These are phyloP conservation scores for Arctium minus DNA, from an alignment of 129 eudicot genomes.

Conservation along the genomic window DNA sequence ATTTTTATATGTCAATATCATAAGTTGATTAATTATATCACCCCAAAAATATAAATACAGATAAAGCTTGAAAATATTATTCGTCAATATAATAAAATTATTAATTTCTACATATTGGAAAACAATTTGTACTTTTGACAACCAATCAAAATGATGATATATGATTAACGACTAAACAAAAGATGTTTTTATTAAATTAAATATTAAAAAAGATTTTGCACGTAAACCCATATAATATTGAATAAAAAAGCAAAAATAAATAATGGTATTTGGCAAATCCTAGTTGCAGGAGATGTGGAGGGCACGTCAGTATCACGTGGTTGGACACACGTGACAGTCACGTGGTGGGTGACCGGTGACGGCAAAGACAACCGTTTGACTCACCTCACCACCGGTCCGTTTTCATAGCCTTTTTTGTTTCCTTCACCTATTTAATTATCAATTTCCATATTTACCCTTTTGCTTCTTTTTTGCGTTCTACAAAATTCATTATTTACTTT, in stretches of 20 bases:
- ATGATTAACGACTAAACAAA: neutral
- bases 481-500: neutral
- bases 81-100: too few relatives aligned
- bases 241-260: neutral
- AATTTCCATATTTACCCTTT: neutral
- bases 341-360: constrained; percentile 40
- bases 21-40: too few relatives aligned
- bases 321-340: constrained; percentile 30
- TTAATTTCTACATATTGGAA: too few relatives aligned
- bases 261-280: neutral
- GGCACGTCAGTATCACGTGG: constrained; percentile 47
- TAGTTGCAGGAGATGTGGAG: neutral
- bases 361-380: constrained; percentile 30
- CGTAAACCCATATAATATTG: constrained; percentile 1
- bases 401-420: neutral
- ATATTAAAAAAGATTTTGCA: neutral
- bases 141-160: neutral
- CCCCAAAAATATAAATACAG: too few relatives aligned
- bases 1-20: too few relatives aligned
- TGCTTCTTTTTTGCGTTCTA: neutral
- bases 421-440: neutral
- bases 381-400: constrained; percentile 17
- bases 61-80: too few relatives aligned
- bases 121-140: neutral
- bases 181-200: constrained; percentile 1